Base-by-base conservation (phyloP, 371 early-diverging fungal genomes). In the Cokeromyces recurvatus region DNA sequence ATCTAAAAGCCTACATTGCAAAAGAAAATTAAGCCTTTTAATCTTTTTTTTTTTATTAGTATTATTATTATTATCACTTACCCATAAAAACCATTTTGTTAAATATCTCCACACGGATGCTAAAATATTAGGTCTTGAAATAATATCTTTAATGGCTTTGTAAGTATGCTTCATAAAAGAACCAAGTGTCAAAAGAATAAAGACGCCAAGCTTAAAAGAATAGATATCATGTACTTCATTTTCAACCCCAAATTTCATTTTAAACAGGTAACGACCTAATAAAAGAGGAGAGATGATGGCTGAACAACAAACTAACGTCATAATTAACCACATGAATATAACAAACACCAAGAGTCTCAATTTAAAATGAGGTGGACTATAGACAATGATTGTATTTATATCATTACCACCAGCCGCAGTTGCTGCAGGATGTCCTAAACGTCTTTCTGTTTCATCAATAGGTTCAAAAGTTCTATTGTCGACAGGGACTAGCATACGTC, bases 291-390 rank as follows among this genome's bases (percentile, higher is more conserved):
- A 38, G 20, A 76, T 50, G 3, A 66, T 61, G 0, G 69, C 32
- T 2, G 66, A 22, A 31, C 72, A 66, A 4, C 68, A 38, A 29
- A 77, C 62, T 0, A 64, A 16, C 17, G 62, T 66, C 1, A 62
- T 60, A 4, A 74, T 66, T 0, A 75, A 32, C 82, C 85, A 81
- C 57, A 81, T 71, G 17, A 72, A 35, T 27, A 72, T 50, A n/a
- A 78, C 54, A 42, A 84, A 74, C 4, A 59, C n/a, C 15, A 71
- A 47, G 20, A 85, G 51, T 14, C 84, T 66, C 42, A 45, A 25
- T 21, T 68, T 72, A 39, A 88, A 80, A n/a, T 64, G 51, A 1
- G 86, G 81, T 16, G 91, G 90, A 6, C 74, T 65, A 52, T 86
- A 87, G 0, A 90, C 78, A 22, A 89, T 62, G 1, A 54, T 53